Base-by-base conservation (phyloP, 257 asterid genomes). In the Paraleonurus japonicus region DNA sequence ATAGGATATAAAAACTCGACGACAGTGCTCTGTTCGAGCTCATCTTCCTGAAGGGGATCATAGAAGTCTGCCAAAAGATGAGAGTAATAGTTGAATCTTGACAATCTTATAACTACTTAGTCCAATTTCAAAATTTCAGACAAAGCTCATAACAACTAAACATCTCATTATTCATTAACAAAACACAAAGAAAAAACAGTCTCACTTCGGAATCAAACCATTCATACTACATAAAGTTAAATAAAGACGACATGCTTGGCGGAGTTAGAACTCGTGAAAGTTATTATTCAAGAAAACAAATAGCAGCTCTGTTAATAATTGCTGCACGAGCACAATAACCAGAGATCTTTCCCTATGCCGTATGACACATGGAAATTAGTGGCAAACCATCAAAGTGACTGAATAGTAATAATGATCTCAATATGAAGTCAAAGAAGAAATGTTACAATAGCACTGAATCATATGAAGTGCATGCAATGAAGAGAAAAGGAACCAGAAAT, bases 41-140 rank as follows among this genome's bases (percentile, higher is more conserved):
- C 95, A 76, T 92, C 96, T 84, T 92, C 92, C 78, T 84, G 76
- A 5, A 89, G 71, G 61, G 98, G 96, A 67, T 92, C 79, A 76
- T 89, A 92, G 82, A 92, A 85, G 74, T 89, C 96, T 92, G 94
- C 79, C 79, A 69, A 81, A 67, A 69, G 64, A 66, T 60, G 24
- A 63, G 47, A 73, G 57, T 65, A n/a, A 53, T 23, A 20, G 35
- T 57, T 57, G 17, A 22, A 7, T 23, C 33, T 12, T 41, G 5
- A 41, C 3, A 41, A 41, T 15, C 50, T 41, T 41, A 41, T 41
- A 41, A 41, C 47, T 39, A 39, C 16, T 10, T 10, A 41, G 16
- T 41, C 17, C 15, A 41, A 41, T 41, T 41, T 41, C n/a, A 41
- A 3, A 3, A 41, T 32, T 32, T 6, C 39, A 32, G 39, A 4